Conservation (phyloP, 306 rosid genomes). For the Cucurbita argyrosperma region DNA sequence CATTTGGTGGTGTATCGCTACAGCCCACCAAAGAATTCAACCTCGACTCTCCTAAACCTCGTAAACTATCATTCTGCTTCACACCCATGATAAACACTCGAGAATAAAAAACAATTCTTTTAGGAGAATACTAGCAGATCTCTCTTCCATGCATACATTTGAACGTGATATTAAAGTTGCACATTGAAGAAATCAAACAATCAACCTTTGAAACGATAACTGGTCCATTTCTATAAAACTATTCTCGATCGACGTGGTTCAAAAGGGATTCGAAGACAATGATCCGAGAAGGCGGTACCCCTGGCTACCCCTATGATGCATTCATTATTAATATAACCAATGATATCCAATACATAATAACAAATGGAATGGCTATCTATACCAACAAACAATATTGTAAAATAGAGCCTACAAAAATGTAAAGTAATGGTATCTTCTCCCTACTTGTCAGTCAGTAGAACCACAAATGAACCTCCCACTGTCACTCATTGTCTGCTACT, state of each 20-base stretch:
- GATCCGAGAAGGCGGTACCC: neutral
- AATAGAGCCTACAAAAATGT: conserved; percentile 15
- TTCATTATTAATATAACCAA: conserved; percentile 2
- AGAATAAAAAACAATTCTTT: too few relatives aligned
- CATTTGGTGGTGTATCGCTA: too few relatives aligned
- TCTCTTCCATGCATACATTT: too few relatives aligned
- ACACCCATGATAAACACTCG: too few relatives aligned
- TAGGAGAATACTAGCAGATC: too few relatives aligned
- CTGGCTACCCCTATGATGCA: neutral
- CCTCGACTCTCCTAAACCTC: too few relatives aligned
- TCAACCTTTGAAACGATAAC: too few relatives aligned
- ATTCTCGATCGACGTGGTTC: neutral
- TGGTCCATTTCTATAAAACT: too few relatives aligned
- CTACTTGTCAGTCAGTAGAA: conserved; percentile 6
- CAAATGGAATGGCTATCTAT: conserved; percentile 22
- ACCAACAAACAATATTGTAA: conserved; percentile 27
- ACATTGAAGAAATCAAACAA: too few relatives aligned
- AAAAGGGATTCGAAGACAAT: neutral
- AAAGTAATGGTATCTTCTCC: neutral
- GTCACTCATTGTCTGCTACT: neutral
- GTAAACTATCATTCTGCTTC: too few relatives aligned
- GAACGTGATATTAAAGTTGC: too few relatives aligned
- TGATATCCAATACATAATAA: conserved; percentile 37
- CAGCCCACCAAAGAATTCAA: too few relatives aligned
- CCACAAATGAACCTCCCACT: neutral